These are phyloP conservation scores for Candida sphagnicola DNA, from an alignment of 805 yeast genomes.

Conservation along the genomic window DNA sequence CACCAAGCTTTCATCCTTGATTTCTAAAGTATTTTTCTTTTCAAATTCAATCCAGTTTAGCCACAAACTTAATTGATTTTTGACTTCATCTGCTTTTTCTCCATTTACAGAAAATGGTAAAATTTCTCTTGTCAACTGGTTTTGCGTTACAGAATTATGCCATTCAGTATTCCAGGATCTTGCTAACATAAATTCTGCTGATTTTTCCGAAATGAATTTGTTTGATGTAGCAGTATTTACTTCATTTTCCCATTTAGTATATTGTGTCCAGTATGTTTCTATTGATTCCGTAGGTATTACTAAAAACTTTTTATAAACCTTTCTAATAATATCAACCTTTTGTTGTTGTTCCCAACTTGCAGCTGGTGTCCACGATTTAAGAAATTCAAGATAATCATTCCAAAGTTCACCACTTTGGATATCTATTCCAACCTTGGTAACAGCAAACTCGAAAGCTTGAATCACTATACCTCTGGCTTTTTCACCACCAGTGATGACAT, in stretches of 20 bases:
- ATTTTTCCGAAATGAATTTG: conserved; percentile 76
- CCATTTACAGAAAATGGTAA: conserved; percentile 21
- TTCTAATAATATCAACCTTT: conserved; percentile 70
- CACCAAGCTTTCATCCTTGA: conserved; percentile 44
- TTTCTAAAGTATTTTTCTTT: conserved; percentile 59
- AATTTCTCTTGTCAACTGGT: conserved; percentile 40
- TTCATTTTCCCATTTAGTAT: conserved; percentile 80
- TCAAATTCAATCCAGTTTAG: conserved; percentile 79
- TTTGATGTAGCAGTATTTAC: conserved; percentile 74
- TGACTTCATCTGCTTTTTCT: conserved; percentile 15
- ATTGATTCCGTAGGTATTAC: conserved; percentile 72
- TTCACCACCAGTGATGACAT: conserved; percentile 76
- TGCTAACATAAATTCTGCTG: conserved; percentile 83
- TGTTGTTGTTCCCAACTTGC: conserved; percentile 84
- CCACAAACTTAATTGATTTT: conserved; percentile 56
- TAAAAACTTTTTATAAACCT: conserved; percentile 64
- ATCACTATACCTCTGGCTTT: conserved; percentile 68
- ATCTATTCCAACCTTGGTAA: conserved; percentile 76
- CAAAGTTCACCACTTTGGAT: conserved; percentile 67
- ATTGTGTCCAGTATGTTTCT: conserved; percentile 77
- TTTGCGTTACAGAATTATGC: conserved; percentile 52
- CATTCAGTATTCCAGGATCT: conserved; percentile 74
- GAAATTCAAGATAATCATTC: conserved; percentile 77
- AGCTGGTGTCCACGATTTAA: conserved; percentile 73
- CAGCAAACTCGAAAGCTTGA: conserved; percentile 81